These are phyloP conservation scores for Solanum piurae DNA, from an alignment of 257 asterid species.

Conservation along the genomic window DNA sequence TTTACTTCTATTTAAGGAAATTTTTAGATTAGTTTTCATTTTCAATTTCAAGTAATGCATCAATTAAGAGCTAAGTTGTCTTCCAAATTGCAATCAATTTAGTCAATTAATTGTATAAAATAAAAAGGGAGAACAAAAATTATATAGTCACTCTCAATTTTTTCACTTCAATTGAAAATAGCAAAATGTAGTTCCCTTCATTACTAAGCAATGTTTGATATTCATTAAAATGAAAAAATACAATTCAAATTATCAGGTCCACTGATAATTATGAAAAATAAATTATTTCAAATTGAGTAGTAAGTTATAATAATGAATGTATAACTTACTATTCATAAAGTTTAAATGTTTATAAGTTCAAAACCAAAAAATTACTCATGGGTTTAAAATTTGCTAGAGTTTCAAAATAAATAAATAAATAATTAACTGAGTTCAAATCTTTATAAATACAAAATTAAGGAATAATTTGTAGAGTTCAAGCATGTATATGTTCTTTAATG, in stretches of 20 bases:
- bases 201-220: background rate
- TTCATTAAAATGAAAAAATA: background rate
- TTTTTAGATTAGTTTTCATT: background rate
- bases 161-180: background rate
- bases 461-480: too few relatives aligned
- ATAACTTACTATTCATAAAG: background rate
- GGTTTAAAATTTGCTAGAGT: background rate
- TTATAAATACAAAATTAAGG: too few relatives aligned
- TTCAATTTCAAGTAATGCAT: background rate
- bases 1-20: background rate
- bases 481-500: background rate
- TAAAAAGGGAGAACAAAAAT: background rate
- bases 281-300: background rate
- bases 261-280: background rate
- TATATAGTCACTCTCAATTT: background rate
- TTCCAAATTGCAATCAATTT: background rate
- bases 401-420: too few relatives aligned
- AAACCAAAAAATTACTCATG: background rate
- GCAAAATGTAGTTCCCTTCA: background rate
- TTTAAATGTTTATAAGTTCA: background rate
- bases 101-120: background rate
- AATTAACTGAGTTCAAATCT: too few relatives aligned
- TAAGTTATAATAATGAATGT: background rate
- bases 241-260: background rate
- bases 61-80: background rate